phyloP scores from a whole-genome alignment of 371 early-diverging fungal genomes.

The Basidiobolus heterosporus region DNA sequence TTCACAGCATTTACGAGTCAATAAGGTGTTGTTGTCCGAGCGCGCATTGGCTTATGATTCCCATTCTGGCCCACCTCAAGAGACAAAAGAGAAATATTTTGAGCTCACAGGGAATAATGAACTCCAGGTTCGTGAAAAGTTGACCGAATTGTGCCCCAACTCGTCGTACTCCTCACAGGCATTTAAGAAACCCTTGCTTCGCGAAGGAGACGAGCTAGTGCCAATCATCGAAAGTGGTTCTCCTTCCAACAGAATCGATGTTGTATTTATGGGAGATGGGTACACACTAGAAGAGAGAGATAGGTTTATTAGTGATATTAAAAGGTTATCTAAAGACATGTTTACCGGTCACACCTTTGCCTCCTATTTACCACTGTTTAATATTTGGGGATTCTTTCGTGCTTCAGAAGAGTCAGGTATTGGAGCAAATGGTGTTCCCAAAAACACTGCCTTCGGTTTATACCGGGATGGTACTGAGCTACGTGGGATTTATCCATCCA shows the following conservation, averaged over 20 bases:
- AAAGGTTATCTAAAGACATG: slow-evolving; percentile 35
- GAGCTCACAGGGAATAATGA: no score
- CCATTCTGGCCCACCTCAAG: no score
- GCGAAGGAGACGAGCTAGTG: no score
- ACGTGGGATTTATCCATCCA: slow-evolving; percentile 29
- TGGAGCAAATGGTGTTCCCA: slow-evolving; percentile 20
- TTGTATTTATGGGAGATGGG: slow-evolving; percentile 47
- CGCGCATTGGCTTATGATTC: no score
- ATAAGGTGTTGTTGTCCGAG: no score
- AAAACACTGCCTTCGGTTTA: slow-evolving; percentile 32
- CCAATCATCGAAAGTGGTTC: slow-evolving; percentile 19
- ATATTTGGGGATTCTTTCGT: slow-evolving; percentile 33
- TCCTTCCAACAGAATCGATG: slow-evolving; percentile 30
- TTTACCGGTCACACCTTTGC: slow-evolving; percentile 27
- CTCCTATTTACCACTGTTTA: slow-evolving; percentile 29
- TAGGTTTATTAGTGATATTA: slow-evolving; percentile 28
- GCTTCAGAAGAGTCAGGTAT: slow-evolving; percentile 30
- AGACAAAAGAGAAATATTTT: no score
- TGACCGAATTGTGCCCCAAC: no score
- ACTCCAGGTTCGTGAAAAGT: no score
- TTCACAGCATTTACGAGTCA: no score
- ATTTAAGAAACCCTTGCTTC: no score
- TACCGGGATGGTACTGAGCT: slow-evolving; percentile 41
- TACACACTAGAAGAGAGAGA: slow-evolving; percentile 25
- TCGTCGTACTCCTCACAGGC: no score